These are phyloP conservation scores for Pythium graminicola DNA, from an alignment of 352 stramenopile genomes.

Conservation along the genomic window DNA sequence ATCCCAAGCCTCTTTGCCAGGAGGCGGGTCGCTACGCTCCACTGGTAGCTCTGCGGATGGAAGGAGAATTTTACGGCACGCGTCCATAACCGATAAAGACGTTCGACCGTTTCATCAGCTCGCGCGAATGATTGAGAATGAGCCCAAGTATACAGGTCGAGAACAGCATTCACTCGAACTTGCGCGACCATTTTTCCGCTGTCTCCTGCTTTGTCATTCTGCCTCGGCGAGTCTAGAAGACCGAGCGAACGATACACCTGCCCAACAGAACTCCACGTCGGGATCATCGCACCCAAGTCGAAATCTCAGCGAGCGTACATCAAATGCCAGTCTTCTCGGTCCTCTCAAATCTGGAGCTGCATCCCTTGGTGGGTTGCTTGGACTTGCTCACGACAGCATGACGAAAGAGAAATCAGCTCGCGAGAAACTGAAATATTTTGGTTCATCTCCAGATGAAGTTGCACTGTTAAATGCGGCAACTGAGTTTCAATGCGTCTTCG, in stretches of 20 bases:
- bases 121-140: slow-evolving; percentile 61
- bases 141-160: slow-evolving; percentile 37
- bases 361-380: slow-evolving; percentile 7
- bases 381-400: not conserved
- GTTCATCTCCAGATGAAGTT: slow-evolving; percentile 79
- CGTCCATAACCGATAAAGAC: slow-evolving; percentile 59
- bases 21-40: not conserved
- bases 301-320: slow-evolving; percentile 24
- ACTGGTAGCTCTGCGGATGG: slow-evolving; percentile 21
- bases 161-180: slow-evolving; percentile 54
- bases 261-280: slow-evolving; percentile 4
- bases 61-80: slow-evolving; percentile 30
- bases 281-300: slow-evolving; percentile 7
- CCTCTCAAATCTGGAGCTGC: slow-evolving; percentile 11
- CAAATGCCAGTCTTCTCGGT: slow-evolving; percentile 22
- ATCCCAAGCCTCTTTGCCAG: not conserved
- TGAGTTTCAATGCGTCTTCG: slow-evolving; percentile 78
- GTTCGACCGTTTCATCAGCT: slow-evolving; percentile 58
- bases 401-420: slow-evolving; percentile 10
- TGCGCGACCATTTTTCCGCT: slow-evolving; percentile 71
- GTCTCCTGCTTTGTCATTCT: slow-evolving; percentile 74
- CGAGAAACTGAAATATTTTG: slow-evolving; percentile 44
- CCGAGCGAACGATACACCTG: not conserved
- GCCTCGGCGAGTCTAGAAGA: slow-evolving; percentile 58
- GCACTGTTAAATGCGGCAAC: slow-evolving; percentile 67